These are phyloP conservation scores for Globisporangium mamillatum DNA, from an alignment of 352 stramenopile genomes.

Conservation along the genomic window DNA sequence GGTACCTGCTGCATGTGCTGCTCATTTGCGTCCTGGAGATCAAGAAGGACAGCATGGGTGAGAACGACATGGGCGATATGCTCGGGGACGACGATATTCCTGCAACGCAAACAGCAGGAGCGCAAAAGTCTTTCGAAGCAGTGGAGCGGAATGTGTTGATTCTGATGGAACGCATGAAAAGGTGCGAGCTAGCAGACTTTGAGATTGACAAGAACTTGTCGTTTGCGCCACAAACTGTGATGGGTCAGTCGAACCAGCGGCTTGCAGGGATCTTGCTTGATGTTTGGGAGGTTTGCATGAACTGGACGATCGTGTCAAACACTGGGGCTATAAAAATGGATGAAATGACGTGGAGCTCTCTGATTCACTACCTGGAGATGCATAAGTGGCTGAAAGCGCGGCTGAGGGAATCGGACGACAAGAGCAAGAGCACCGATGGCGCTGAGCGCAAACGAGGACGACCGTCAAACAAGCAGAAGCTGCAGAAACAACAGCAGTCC, in stretches of 20 bases:
- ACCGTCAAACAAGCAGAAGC: constrained; percentile 13
- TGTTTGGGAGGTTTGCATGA: constrained; percentile 40
- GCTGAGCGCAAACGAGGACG: constrained; percentile 21
- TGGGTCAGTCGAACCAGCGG: constrained; percentile 33
- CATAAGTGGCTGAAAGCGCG: constrained; percentile 28
- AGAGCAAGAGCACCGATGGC: background rate
- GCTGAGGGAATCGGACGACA: constrained; percentile 17
- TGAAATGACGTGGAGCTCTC: constrained; percentile 19
- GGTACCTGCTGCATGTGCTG: constrained; percentile 37
- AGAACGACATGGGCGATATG: constrained; percentile 30
- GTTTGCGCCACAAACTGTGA: constrained; percentile 24
- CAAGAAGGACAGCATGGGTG: constrained; percentile 11
- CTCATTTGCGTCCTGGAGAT: constrained; percentile 30
- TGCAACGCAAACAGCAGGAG: constrained; percentile 31
- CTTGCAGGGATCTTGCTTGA: constrained; percentile 27
- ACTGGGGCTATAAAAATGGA: constrained; percentile 4
- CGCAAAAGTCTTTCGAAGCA: constrained; percentile 19
- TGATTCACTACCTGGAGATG: constrained; percentile 33
- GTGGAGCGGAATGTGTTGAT: constrained; percentile 27
- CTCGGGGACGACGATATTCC: constrained; percentile 30
- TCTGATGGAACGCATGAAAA: constrained; percentile 47
- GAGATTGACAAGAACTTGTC: constrained; percentile 47
- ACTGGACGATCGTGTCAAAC: constrained; percentile 26
- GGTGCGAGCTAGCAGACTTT: constrained; percentile 42
- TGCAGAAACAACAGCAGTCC: background rate